Conservation (phyloP, 2,329 filamentous ascomycete genomes). For the Diaporthe sp. region DNA sequence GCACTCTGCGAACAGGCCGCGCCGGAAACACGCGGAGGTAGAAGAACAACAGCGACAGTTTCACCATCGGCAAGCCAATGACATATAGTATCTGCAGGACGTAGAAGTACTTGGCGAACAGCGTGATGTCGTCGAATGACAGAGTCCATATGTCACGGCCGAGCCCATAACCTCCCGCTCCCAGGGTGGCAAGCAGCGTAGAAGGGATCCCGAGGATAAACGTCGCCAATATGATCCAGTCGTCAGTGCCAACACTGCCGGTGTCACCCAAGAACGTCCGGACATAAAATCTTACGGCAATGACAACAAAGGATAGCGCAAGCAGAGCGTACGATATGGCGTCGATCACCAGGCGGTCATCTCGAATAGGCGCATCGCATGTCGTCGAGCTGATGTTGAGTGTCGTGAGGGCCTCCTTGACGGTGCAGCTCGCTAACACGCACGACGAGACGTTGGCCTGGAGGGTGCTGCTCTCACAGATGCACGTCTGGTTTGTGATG, state of each 20-base stretch:
- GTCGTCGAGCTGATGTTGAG: conserved; percentile 10
- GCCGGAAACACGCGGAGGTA: conserved; percentile 37
- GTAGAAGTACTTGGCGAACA: conserved; percentile 45
- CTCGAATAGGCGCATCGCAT: conserved; percentile 8
- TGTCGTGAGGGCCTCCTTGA: conserved; percentile 32
- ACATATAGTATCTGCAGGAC: conserved; percentile 42
- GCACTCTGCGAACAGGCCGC: conserved; percentile 19
- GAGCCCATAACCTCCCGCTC: conserved; percentile 42
- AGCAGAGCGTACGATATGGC: conserved; percentile 18
- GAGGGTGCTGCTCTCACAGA: conserved; percentile 23
- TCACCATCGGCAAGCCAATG: conserved; percentile 34
- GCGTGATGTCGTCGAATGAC: conserved; percentile 45
- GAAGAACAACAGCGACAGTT: conserved; percentile 36
- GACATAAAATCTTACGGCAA: conserved; percentile 38
- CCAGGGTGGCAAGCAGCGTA: conserved; percentile 38
- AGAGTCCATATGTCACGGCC: conserved; percentile 49
- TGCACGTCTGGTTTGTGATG: conserved; percentile 36
- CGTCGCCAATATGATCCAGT: conserved; percentile 41
- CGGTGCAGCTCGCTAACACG: conserved; percentile 24
- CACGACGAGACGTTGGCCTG: conserved; percentile 15
- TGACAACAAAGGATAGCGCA: conserved; percentile 27
- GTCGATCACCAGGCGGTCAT: not conserved
- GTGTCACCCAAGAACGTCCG: conserved; percentile 34
- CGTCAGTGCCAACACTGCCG: conserved; percentile 40
- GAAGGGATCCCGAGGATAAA: conserved; percentile 41